phyloP scores from a whole-genome alignment of 2,329 filamentous ascomycete genomes.

The Trematosphaeria pertusa region DNA sequence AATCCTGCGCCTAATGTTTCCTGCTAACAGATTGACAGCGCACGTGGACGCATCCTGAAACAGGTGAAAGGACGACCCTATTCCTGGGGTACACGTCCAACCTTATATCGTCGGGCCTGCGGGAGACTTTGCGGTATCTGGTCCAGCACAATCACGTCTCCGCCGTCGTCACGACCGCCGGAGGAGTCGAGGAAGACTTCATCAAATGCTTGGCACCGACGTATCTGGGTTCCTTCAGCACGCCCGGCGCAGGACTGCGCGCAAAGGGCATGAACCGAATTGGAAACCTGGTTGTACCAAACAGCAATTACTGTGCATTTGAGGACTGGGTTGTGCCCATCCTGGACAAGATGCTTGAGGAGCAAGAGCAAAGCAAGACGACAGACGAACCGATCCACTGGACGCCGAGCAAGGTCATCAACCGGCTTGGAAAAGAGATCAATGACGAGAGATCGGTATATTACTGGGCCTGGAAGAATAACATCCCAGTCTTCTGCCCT shows the following conservation, averaged over 20 bases:
- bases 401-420: constrained; percentile 93
- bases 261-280: constrained; percentile 92
- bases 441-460: constrained; percentile 90
- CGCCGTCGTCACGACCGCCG: constrained; percentile 92
- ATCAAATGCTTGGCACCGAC: constrained; percentile 98
- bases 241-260: constrained; percentile 77
- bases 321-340: constrained; percentile 98
- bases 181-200: constrained; percentile 94
- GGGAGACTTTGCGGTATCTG: constrained; percentile 89
- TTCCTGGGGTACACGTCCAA: constrained; percentile 98
- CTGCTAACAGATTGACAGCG: constrained; percentile 60
- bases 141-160: constrained; percentile 93
- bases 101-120: constrained; percentile 92
- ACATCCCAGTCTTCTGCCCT: constrained; percentile 96
- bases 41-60: constrained; percentile 81
- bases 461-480: constrained; percentile 97
- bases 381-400: constrained; percentile 76
- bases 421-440: constrained; percentile 90
- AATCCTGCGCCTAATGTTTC: constrained; percentile 27
- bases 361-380: constrained; percentile 82
- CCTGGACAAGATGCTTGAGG: constrained; percentile 89
- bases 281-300: constrained; percentile 93
- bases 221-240: constrained; percentile 86
- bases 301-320: constrained; percentile 96
- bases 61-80: constrained; percentile 82